These are phyloP conservation scores for Penicillium samsonianum DNA, from an alignment of 495 filamentous ascomycete genomes.

Conservation along the genomic window DNA sequence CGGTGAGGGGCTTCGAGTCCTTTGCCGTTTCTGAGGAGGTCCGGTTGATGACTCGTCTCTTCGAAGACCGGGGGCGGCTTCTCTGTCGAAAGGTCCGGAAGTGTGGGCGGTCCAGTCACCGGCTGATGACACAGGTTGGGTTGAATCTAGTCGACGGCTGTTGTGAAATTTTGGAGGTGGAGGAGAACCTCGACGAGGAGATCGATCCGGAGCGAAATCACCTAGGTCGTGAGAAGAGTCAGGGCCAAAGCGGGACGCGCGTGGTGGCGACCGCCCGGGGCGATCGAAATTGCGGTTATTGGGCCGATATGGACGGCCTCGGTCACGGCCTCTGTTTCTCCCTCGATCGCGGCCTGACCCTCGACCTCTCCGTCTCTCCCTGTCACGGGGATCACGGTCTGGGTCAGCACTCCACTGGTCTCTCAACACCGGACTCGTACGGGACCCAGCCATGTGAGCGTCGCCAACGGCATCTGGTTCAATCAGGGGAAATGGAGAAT, in stretches of 20 bases:
- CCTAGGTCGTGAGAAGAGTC: slow-evolving; percentile 33
- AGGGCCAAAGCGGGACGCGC: slow-evolving; percentile 34
- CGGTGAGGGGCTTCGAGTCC: slow-evolving; percentile 52
- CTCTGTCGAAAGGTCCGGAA: slow-evolving; percentile 26
- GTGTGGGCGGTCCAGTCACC: slow-evolving; percentile 23
- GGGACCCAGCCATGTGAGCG: slow-evolving; percentile 57
- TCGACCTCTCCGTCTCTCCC: slow-evolving; percentile 43
- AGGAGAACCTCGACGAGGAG: slow-evolving; percentile 36
- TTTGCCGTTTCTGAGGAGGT: slow-evolving; percentile 44
- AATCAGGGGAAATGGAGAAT: slow-evolving; percentile 15
- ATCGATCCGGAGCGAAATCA: slow-evolving; percentile 35
- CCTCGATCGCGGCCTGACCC: slow-evolving; percentile 42
- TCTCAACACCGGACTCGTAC: slow-evolving; percentile 59
- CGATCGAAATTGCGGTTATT: slow-evolving; percentile 36
- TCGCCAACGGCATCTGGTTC: slow-evolving; percentile 47
- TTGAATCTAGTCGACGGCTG: slow-evolving; percentile 18
- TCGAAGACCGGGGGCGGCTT: slow-evolving; percentile 18
- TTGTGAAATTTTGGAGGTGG: slow-evolving; percentile 22
- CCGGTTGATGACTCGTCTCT: slow-evolving; percentile 39
- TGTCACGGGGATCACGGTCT: slow-evolving; percentile 44
- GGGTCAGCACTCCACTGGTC: slow-evolving; percentile 56
- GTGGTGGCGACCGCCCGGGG: slow-evolving; percentile 41
- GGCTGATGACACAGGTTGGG: slow-evolving; percentile 17
- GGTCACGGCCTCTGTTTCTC: slow-evolving; percentile 37
- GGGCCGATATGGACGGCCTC: slow-evolving; percentile 35